Percentiles rank a stretch among this genome's conserved stretches.
Conservation (phyloP, 768 basidiomycete genomes). For the Butyriboletus loyo region DNA sequence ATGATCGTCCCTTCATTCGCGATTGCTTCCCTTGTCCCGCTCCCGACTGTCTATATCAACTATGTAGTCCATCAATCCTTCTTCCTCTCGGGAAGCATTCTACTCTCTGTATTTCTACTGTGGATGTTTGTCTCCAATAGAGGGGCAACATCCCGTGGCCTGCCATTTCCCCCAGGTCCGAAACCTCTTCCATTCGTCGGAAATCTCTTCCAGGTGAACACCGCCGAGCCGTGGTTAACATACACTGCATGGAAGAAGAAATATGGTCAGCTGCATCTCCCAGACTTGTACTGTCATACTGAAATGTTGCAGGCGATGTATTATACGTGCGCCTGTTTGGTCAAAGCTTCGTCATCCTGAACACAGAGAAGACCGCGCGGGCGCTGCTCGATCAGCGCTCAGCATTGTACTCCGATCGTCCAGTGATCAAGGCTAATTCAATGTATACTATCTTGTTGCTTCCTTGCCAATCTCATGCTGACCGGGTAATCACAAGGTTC, state of each 20-base stretch:
- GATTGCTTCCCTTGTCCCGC: constrained; percentile 1
- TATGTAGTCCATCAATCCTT: neutral
- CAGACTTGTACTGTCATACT: neutral
- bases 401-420: constrained; percentile 27
- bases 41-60: neutral
- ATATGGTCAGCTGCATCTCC: constrained; percentile 24
- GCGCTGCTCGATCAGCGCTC: constrained; percentile 28
- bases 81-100: neutral
- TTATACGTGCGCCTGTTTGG: constrained; percentile 21
- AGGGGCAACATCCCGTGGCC: constrained; percentile 1
- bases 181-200: constrained; percentile 30
- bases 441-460: constrained; percentile 6
- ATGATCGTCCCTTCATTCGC: neutral
- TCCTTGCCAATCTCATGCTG: neutral
- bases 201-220: constrained; percentile 26
- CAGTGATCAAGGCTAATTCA: constrained; percentile 11
- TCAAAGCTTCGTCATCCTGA: constrained; percentile 25
- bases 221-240: constrained; percentile 31
- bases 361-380: constrained; percentile 28
- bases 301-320: constrained; percentile 16
- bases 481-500: constrained; percentile 14
- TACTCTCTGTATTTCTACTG: neutral
- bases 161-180: constrained; percentile 31
- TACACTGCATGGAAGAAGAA: constrained; percentile 33
- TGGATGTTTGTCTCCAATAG: constrained; percentile 3